These are phyloP conservation scores for Pistacia atlantica DNA, from an alignment of 345 rosid genomes.

Conservation along the genomic window DNA sequence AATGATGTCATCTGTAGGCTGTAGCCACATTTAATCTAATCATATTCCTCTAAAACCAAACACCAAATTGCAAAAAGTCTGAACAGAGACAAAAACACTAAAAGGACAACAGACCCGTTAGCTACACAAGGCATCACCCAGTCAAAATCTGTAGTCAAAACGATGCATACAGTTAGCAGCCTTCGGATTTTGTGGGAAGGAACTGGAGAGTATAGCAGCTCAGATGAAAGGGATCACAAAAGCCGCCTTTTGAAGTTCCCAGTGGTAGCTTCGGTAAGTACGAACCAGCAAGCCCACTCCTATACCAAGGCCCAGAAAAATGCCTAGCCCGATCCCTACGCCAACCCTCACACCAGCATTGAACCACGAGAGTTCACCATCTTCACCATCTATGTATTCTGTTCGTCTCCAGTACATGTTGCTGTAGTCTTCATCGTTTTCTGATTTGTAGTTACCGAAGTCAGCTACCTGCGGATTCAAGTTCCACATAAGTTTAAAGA, in stretches of 20 bases:
- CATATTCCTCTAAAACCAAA: conserved; percentile 1
- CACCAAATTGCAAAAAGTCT: no score
- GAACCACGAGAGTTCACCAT: conserved; percentile 94
- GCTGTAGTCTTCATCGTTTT: conserved; percentile 60
- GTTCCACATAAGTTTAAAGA: neutral
- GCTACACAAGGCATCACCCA: conserved; percentile 30
- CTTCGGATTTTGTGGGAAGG: conserved; percentile 24
- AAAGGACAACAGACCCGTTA: conserved; percentile 9
- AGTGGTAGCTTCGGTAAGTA: conserved; percentile 75
- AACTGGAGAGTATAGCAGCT: neutral
- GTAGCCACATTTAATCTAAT: neutral
- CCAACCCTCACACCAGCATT: conserved; percentile 97
- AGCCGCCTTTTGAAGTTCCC: conserved; percentile 74
- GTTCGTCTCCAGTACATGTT: conserved; percentile 69
- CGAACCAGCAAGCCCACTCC: conserved; percentile 92
- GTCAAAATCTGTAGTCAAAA: conserved; percentile 46
- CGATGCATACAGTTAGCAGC: conserved; percentile 26
- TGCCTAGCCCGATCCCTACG: conserved; percentile 94
- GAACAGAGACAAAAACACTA: neutral
- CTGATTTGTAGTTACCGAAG: conserved; percentile 53
- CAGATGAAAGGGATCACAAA: conserved; percentile 30
- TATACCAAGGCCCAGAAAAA: conserved; percentile 83
- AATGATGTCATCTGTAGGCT: neutral
- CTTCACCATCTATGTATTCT: conserved; percentile 68
- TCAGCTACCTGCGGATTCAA: conserved; percentile 47